Percentiles rank a stretch among this genome's conserved stretches.
Evolutionary conservation across 78 protist species (phyloP).

Genomic region (Dictyostelium purpureum): DNA sequence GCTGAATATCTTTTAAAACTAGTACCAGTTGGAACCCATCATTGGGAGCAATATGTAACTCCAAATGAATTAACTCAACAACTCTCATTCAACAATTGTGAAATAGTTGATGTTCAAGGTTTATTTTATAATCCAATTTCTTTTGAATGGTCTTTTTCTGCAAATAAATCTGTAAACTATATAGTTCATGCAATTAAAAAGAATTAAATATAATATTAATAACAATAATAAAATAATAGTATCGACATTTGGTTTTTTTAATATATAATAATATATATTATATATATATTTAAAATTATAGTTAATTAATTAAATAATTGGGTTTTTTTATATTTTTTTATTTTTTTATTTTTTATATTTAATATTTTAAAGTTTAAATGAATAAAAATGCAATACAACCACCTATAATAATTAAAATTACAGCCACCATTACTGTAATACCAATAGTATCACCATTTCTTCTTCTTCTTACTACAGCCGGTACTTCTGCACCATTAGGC

Average conservation of each 20-base stretch:
- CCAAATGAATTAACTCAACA: neutral
- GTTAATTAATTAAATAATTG: neutral
- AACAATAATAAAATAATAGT: neutral
- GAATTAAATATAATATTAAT: neutral
- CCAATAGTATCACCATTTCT: neutral
- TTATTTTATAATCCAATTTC: constrained; percentile 43
- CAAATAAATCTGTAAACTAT: constrained; percentile 28
- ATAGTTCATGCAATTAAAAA: constrained; percentile 44
- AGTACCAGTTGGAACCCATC: constrained; percentile 68
- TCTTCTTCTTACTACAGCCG: constrained; percentile 11
- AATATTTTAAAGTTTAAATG: neutral
- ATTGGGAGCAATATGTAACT: constrained; percentile 41
- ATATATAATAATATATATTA: neutral
- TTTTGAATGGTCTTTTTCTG: constrained; percentile 20
- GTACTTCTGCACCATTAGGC: constrained; percentile 28
- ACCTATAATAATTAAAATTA: constrained; percentile 25
- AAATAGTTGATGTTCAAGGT: constrained; percentile 14
- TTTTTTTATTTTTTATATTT: neutral
- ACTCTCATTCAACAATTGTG: neutral
- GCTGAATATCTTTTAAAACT: constrained; percentile 41
- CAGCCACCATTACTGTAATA: neutral
- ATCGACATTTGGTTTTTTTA: neutral
- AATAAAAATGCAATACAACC: constrained; percentile 24
- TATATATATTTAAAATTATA: neutral
- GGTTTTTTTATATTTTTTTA: neutral